Conservation (phyloP, 2,329 filamentous ascomycete genomes). For the Ophiocordyceps unilateralis region DNA sequence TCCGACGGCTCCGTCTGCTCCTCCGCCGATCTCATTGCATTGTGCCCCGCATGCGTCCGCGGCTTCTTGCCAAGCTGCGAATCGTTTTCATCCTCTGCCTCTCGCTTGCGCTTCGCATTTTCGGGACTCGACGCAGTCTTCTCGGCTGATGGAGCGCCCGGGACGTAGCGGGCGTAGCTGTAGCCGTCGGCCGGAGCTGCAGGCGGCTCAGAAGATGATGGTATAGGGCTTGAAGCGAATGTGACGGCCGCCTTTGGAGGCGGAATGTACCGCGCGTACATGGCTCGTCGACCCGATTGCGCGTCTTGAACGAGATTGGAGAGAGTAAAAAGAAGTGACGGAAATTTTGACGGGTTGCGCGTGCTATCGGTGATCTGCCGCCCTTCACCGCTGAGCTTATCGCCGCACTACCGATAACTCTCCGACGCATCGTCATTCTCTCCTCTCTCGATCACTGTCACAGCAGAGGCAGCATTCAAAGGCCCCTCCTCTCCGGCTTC, state of each 20-base stretch:
- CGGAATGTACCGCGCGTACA: constrained; percentile 28
- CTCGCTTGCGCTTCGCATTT: constrained; percentile 19
- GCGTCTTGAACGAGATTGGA: too few relatives aligned
- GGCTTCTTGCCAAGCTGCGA: constrained; percentile 18
- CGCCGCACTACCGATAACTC: too few relatives aligned
- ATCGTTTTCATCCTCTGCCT: constrained; percentile 11
- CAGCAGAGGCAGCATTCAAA: too few relatives aligned
- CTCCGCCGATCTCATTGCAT: not conserved
- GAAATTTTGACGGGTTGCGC: constrained; percentile 17
- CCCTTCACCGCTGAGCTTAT: constrained; percentile 18
- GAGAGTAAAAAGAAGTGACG: too few relatives aligned
- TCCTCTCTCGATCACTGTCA: too few relatives aligned
- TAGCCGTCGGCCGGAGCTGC: constrained; percentile 7
- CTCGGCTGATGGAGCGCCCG: constrained; percentile 9
- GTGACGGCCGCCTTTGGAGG: constrained; percentile 11
- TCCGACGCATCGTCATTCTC: not conserved
- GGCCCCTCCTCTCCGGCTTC: too few relatives aligned
- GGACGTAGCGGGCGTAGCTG: constrained; percentile 25
- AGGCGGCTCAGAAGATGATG: not conserved
- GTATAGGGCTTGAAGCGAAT: constrained; percentile 1
- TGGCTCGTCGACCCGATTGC: too few relatives aligned
- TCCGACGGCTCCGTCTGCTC: constrained; percentile 1
- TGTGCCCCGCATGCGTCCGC: constrained; percentile 8
- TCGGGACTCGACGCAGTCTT: constrained; percentile 5
- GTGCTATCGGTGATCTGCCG: constrained; percentile 22